Evolutionary conservation across 2,329 filamentous ascomycete genomes (phyloP), one percentile per base, ranked within the genome.

Genomic region (Alternaria ventricosa): DNA sequence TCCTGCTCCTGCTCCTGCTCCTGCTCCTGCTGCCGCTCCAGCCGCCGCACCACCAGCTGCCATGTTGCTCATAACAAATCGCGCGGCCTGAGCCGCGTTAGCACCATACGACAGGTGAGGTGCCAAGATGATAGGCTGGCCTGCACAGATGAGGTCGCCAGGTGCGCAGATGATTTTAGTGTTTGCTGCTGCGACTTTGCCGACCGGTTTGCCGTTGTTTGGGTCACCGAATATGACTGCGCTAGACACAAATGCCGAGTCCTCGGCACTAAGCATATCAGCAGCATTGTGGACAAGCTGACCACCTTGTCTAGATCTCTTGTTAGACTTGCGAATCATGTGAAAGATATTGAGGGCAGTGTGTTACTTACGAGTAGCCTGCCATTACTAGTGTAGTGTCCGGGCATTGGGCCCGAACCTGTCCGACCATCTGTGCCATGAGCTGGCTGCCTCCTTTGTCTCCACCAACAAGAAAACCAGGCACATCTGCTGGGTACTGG

Each of bases 401-500:
- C 7, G 84, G 83, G 64, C 84, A 86, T 44, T 79, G 73, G 15
- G 71, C 67, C 45, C 79, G 75, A 6, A 83, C 82, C 65, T 82
- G 70, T n/a, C 70, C 71, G 1, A 79, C 75, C 69, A 76, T 73
- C 25, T 78, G 68, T 44, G 82, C 81, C 83, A 87, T 85, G 60
- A 75, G 79, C 43, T 71, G 69, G 55, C 82, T 82, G 6, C 85
- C 85, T 10, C 60, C 71, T 5, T 72, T 67, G 65, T 85, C 84
- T 2, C 85, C 85, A 7, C 83, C 82, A 12, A 75, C 76, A 5
- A 85, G 72, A 65, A 85, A 86, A 0, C 85, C 85, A 4, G 69
- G 65, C 11, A 79, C 60, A 33, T 72, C 67, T n/a, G 86, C 86
- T 3, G 82, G 76, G 69, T 88, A 88, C 30, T 84, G 78, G 20